Conservation (phyloP, 2,329 filamentous ascomycete species). For the Thielaviopsis musarum region DNA sequence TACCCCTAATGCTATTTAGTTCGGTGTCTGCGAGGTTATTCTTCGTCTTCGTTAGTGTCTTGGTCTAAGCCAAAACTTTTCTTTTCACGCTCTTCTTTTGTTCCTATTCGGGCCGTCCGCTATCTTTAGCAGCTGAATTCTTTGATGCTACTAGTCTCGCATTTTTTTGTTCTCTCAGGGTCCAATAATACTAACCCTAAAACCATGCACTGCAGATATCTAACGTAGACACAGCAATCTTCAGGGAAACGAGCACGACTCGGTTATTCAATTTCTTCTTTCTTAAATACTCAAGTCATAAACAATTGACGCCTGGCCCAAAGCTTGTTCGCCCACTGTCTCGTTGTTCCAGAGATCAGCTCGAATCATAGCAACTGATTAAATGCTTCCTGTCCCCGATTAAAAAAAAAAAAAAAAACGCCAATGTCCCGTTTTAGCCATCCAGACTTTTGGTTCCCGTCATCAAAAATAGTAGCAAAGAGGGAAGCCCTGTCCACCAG, state of each 20-base stretch:
- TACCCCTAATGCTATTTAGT: too few relatives aligned
- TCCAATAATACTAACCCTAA: too few relatives aligned
- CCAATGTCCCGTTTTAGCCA: background rate
- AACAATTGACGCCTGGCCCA: background rate
- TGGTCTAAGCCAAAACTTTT: too few relatives aligned
- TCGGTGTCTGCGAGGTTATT: too few relatives aligned
- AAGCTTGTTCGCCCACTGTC: background rate
- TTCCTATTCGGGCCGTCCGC: too few relatives aligned
- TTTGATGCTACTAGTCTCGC: too few relatives aligned
- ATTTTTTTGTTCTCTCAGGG: too few relatives aligned
- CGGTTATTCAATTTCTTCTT: background rate
- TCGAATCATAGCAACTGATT: conserved; percentile 1
- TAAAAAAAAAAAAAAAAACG: conserved; percentile 8
- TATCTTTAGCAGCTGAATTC: too few relatives aligned
- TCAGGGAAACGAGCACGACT: background rate
- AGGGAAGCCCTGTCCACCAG: background rate
- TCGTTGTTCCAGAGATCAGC: background rate
- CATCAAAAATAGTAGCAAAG: background rate
- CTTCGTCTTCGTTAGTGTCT: too few relatives aligned
- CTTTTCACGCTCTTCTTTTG: too few relatives aligned
- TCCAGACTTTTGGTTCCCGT: conserved; percentile 1
- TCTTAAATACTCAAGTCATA: background rate
- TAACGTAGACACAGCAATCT: background rate
- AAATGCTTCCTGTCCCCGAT: conserved; percentile 6
- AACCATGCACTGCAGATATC: too few relatives aligned